Evolutionary conservation across 192 early-diverging fungal genomes (phyloP).

Genomic region (Haplosporangium gracile): DNA sequence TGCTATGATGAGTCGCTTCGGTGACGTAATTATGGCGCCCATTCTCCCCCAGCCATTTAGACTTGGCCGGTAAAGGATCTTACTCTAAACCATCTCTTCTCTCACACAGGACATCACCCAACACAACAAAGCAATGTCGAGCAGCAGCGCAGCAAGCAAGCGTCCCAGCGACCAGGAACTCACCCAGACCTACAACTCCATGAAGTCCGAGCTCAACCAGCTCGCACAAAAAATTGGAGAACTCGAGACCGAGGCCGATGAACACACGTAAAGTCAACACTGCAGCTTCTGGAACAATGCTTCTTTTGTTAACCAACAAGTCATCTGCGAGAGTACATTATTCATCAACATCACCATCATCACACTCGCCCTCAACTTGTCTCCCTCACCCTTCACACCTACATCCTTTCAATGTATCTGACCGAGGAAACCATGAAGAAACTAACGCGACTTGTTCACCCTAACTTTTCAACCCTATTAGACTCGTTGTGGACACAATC

Average conservation of each 20-base stretch:
- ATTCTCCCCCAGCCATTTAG: no score
- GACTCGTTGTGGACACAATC: conserved; percentile 95
- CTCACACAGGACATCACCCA: not conserved
- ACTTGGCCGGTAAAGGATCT: not conserved
- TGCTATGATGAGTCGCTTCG: no score
- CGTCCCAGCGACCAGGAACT: conserved; percentile 73
- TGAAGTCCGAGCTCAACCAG: conserved; percentile 85
- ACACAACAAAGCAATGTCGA: conserved; percentile 22
- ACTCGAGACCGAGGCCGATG: conserved; percentile 92
- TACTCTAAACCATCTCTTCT: not conserved
- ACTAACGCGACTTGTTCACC: not conserved
- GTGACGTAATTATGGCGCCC: no score
- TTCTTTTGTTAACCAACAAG: not conserved
- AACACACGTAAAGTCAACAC: conserved; percentile 81
- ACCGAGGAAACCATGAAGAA: not conserved
- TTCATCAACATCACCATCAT: not conserved
- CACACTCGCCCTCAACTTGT: not conserved
- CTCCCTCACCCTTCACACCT: not conserved
- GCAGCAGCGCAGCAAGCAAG: conserved; percentile 55
- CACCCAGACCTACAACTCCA: conserved; percentile 64
- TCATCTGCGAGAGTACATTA: not conserved
- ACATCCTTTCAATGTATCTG: no score
- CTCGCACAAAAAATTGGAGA: conserved; percentile 95
- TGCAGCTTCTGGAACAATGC: not conserved
- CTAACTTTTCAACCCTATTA: conserved; percentile 28